Percentiles rank a stretch among this genome's conserved stretches.
Conservation (phyloP, 805 yeast genomes). For the Yarrowia yakushimensis region DNA sequence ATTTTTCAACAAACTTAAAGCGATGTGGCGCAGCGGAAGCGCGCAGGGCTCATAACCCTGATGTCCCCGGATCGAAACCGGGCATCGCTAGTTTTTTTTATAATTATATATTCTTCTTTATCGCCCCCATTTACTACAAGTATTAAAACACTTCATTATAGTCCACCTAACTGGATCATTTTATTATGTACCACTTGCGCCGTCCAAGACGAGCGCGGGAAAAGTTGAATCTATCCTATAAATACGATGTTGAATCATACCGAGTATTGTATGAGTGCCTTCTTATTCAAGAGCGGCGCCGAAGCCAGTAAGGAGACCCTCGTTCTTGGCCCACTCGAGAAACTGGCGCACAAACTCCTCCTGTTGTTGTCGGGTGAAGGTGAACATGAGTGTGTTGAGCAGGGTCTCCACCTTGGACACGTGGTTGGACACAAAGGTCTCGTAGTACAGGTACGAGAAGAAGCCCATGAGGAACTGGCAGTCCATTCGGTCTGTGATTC, state of each 20-base stretch:
- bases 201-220: not conserved
- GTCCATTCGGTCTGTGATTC: slow-evolving; percentile 94
- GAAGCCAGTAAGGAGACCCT: slow-evolving; percentile 4
- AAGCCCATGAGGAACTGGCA: slow-evolving; percentile 98
- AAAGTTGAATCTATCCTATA: slow-evolving; percentile 25
- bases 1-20: slow-evolving; percentile 27
- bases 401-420: slow-evolving; percentile 62
- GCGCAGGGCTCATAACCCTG: slow-evolving; percentile 97
- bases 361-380: slow-evolving; percentile 63
- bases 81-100: slow-evolving; percentile 60
- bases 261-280: slow-evolving; percentile 1
- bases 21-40: slow-evolving; percentile 64
- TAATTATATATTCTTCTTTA: not conserved
- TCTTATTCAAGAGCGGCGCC: slow-evolving; percentile 2
- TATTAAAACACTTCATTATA: no score
- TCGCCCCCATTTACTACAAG: no score
- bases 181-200: slow-evolving; percentile 12
- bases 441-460: slow-evolving; percentile 85
- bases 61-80: slow-evolving; percentile 91
- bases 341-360: slow-evolving; percentile 58
- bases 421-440: slow-evolving; percentile 76
- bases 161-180: not conserved
- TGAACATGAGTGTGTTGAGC: slow-evolving; percentile 70
- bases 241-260: slow-evolving; percentile 21
- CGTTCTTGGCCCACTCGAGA: slow-evolving; percentile 35